Percentiles rank a stretch among this genome's conserved stretches.
Evolutionary conservation across 148 eudicot species (phyloP).

Genomic region (Vaccinium myrtillus): DNA sequence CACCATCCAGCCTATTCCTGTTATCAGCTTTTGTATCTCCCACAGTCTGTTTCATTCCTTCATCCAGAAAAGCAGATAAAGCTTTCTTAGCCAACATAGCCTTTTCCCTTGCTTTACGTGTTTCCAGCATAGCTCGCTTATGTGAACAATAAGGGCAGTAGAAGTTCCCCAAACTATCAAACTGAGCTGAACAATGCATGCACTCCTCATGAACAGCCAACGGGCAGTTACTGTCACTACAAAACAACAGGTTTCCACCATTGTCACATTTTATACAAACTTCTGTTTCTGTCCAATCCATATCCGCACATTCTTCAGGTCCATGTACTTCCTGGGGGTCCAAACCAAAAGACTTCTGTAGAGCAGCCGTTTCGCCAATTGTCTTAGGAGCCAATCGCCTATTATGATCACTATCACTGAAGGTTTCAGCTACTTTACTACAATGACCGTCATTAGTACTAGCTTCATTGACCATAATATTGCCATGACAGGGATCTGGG

Average conservation of each 20-base stretch:
- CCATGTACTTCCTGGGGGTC: background rate
- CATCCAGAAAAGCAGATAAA: conserved; percentile 42
- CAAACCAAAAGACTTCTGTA: conserved; percentile 2
- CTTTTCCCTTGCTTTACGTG: conserved; percentile 36
- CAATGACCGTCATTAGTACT: background rate
- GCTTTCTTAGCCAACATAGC: conserved; percentile 39
- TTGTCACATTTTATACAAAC: conserved; percentile 51
- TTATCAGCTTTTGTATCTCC: background rate
- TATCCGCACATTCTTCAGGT: conserved; percentile 3
- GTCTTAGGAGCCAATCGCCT: background rate
- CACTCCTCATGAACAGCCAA: conserved; percentile 56
- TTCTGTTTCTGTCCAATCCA: conserved; percentile 31
- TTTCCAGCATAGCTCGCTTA: conserved; percentile 34
- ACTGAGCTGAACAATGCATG: conserved; percentile 42
- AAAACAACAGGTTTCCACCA: conserved; percentile 46
- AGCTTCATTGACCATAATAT: background rate
- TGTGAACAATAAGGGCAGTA: conserved; percentile 63
- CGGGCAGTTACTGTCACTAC: conserved; percentile 49
- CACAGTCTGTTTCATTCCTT: conserved; percentile 2
- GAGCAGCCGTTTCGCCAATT: background rate
- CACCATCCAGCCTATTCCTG: background rate
- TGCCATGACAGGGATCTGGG: background rate
- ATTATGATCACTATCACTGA: conserved; percentile 8
- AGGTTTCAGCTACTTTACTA: conserved; percentile 9
- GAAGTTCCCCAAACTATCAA: conserved; percentile 51